phyloP scores from a whole-genome alignment of 2,329 filamentous ascomycete genomes.

The Fusarium sororula region DNA sequence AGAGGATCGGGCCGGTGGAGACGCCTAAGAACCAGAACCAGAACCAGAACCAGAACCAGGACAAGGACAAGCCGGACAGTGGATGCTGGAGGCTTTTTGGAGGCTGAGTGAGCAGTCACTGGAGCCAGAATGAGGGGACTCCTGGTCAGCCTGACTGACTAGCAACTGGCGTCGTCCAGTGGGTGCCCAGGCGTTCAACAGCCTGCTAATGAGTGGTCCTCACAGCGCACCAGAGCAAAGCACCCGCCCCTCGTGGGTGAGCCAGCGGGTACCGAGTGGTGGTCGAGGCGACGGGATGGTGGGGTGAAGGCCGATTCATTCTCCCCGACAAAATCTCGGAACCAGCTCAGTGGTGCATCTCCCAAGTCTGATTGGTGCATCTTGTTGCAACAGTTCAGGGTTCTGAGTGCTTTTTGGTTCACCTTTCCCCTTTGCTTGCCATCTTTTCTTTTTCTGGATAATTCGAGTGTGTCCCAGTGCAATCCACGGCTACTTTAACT shows the following conservation, averaged over 20 bases:
- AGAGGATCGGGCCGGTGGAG: slow-evolving; percentile 39
- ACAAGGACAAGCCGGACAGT: slow-evolving; percentile 30
- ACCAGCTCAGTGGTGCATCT: slow-evolving; percentile 38
- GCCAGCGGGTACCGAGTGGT: slow-evolving; percentile 32
- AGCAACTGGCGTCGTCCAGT: slow-evolving; percentile 32
- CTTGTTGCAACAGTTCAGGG: slow-evolving; percentile 20
- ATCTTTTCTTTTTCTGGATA: slow-evolving; percentile 26
- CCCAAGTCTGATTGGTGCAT: slow-evolving; percentile 31
- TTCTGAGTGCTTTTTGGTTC: slow-evolving; percentile 29
- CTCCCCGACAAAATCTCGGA: slow-evolving; percentile 44
- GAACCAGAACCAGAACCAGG: slow-evolving; percentile 23
- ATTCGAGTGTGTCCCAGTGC: slow-evolving; percentile 1
- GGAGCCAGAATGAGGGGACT: slow-evolving; percentile 23
- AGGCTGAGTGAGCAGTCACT: slow-evolving; percentile 25
- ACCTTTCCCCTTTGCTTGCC: slow-evolving; percentile 8
- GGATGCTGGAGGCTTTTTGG: slow-evolving; percentile 24
- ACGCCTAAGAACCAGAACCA: slow-evolving; percentile 18
- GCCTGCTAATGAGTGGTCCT: slow-evolving; percentile 35
- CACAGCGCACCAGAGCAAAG: slow-evolving; percentile 10
- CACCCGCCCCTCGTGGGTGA: slow-evolving; percentile 34
- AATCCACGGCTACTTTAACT: slow-evolving; percentile 1
- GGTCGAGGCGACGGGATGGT: slow-evolving; percentile 24
- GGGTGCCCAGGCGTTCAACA: slow-evolving; percentile 34
- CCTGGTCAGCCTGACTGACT: slow-evolving; percentile 40
- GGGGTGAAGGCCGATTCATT: slow-evolving; percentile 34